These are phyloP conservation scores for Panicum hallii DNA, from an alignment of 202 grass and related monocot species.

Conservation along the genomic window DNA sequence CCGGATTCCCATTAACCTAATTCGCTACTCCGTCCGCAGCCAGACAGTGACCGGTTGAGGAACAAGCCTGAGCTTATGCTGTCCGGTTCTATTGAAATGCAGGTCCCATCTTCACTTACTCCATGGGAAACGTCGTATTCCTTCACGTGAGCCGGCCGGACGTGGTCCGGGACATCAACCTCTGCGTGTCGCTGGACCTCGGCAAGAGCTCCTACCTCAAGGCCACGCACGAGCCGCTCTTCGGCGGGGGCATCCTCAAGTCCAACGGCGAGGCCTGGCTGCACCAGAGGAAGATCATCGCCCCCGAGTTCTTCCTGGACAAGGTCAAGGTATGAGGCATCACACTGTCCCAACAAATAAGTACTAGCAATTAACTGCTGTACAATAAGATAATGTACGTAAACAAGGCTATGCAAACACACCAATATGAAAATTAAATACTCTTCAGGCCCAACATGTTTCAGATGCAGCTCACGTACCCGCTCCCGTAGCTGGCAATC, in stretches of 20 bases:
- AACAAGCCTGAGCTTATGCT: neutral
- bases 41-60: neutral
- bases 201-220: slow-evolving; percentile 93
- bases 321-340: slow-evolving; percentile 80
- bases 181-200: slow-evolving; percentile 80
- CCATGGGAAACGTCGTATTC: slow-evolving; percentile 80
- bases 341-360: neutral
- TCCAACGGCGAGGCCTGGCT: slow-evolving; percentile 78
- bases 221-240: slow-evolving; percentile 89
- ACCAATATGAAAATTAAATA: neutral
- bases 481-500: slow-evolving; percentile 11
- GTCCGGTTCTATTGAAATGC: slow-evolving; percentile 2
- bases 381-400: neutral
- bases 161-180: slow-evolving; percentile 78
- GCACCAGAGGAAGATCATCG: slow-evolving; percentile 93
- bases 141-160: slow-evolving; percentile 87
- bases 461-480: slow-evolving; percentile 27
- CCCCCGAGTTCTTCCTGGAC: slow-evolving; percentile 87
- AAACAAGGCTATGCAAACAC: neutral
- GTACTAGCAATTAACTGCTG: neutral
- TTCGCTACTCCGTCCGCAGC: neutral
- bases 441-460: neutral
- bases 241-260: slow-evolving; percentile 88
- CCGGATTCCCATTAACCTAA: neutral
- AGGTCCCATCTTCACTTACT: slow-evolving; percentile 85